Conservation (phyloP, 1,139 yeast genomes). For the Ashbya aceris region DNA sequence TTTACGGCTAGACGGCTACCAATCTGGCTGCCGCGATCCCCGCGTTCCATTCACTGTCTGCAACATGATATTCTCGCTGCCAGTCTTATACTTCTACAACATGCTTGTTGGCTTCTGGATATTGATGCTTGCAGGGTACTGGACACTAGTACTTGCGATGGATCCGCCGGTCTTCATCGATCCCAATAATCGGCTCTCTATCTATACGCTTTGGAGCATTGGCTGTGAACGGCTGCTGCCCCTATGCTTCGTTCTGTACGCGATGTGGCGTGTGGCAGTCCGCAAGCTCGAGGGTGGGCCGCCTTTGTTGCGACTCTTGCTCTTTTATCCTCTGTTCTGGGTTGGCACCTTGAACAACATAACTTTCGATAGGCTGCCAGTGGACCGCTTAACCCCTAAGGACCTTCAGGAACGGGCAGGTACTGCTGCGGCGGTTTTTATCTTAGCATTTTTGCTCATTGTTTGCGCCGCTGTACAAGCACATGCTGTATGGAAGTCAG, state of each 20-base stretch:
- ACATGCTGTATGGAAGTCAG: constrained; percentile 69
- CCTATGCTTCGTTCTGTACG: constrained; percentile 57
- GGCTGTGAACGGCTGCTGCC: constrained; percentile 75
- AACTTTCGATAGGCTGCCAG: constrained; percentile 80
- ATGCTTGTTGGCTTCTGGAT: constrained; percentile 58
- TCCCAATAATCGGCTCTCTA: constrained; percentile 43
- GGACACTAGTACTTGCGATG: constrained; percentile 73
- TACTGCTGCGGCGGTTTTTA: constrained; percentile 54
- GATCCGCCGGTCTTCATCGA: constrained; percentile 71
- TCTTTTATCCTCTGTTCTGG: constrained; percentile 84
- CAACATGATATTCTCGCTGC: constrained; percentile 51
- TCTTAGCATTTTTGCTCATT: constrained; percentile 39
- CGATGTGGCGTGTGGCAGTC: constrained; percentile 57
- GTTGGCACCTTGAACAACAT: constrained; percentile 75
- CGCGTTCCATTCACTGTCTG: constrained; percentile 46
- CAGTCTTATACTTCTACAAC: constrained; percentile 48
- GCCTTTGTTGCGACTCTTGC: constrained; percentile 44
- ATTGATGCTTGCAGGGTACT: constrained; percentile 59
- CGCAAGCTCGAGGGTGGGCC: constrained; percentile 34
- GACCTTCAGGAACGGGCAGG: constrained; percentile 75
- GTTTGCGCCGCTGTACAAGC: constrained; percentile 66
- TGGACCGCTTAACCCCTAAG: constrained; percentile 65
- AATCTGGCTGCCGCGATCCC: constrained; percentile 55
- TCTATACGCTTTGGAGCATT: constrained; percentile 54
- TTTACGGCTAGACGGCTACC: constrained; percentile 31